Conservation (phyloP, 2,329 filamentous ascomycete genomes). For the Colletotrichum navitas region DNA sequence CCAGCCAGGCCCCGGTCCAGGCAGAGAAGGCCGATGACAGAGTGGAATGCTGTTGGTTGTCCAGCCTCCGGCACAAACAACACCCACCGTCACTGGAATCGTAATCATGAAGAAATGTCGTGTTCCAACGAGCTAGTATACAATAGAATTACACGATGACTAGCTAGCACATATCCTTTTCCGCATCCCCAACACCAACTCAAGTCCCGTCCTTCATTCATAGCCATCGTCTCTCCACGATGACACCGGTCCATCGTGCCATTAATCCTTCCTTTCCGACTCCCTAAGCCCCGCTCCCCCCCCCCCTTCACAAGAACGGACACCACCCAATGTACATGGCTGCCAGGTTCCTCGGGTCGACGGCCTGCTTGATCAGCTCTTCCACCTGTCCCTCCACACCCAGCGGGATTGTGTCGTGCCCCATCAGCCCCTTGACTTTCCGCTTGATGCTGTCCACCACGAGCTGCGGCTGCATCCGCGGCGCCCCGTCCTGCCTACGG, state of each 20-base stretch:
- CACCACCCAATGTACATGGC: constrained; percentile 98
- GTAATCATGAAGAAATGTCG: neutral
- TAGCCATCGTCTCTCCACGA: constrained; percentile 4
- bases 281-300: neutral
- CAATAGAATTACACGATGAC: neutral
- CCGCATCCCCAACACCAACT: constrained; percentile 22
- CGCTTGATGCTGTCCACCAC: constrained; percentile 90
- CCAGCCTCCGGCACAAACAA: constrained; percentile 15
- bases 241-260: neutral
- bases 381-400: constrained; percentile 98
- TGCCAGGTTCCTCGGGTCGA: constrained; percentile 81
- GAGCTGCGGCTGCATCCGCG: constrained; percentile 70
- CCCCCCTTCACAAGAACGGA: constrained; percentile 63
- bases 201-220: neutral
- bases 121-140: neutral
- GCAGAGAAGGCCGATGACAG: neutral
- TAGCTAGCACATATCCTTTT: constrained; percentile 8
- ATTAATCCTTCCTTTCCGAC: neutral
- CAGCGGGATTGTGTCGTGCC: constrained; percentile 90
- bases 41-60: constrained; percentile 19
- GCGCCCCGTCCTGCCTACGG: constrained; percentile 52
- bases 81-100: neutral
- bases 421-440: constrained; percentile 87
- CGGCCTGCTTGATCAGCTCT: constrained; percentile 89
- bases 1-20: neutral